Percentiles rank a stretch among this genome's conserved stretches.
Conservation (phyloP, 345 rosid species). For the Fremontodendron californicum region DNA sequence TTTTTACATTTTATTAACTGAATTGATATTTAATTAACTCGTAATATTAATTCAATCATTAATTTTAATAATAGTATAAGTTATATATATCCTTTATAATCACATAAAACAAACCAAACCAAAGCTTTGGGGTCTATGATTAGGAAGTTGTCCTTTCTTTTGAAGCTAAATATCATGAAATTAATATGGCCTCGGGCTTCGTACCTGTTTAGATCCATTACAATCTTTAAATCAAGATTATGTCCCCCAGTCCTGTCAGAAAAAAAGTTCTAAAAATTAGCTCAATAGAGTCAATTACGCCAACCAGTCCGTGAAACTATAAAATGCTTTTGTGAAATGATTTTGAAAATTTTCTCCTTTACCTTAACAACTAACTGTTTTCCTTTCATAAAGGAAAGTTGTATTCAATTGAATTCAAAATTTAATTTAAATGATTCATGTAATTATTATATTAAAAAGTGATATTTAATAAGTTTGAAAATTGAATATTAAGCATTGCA, state of each 20-base stretch:
- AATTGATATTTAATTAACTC: too few relatives aligned
- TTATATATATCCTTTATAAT: background rate
- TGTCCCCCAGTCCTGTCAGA: background rate
- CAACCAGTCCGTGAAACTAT: conserved; percentile 14
- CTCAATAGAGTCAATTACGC: conserved; percentile 27
- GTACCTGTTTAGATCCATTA: background rate
- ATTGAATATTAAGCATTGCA: too few relatives aligned
- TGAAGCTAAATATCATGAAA: background rate
- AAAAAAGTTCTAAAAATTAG: background rate
- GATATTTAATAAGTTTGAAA: too few relatives aligned
- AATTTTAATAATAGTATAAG: too few relatives aligned
- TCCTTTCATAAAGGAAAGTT: background rate
- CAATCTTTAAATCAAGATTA: conserved; percentile 10
- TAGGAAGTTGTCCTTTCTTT: background rate
- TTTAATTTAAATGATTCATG: too few relatives aligned
- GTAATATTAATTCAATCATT: too few relatives aligned
- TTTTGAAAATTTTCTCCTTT: background rate
- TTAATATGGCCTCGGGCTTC: background rate
- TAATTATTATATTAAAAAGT: too few relatives aligned
- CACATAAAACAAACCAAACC: background rate
- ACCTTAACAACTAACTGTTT: background rate
- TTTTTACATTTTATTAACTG: too few relatives aligned
- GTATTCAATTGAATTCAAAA: background rate
- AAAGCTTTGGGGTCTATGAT: background rate
- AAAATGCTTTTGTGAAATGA: conserved; percentile 1